Evolutionary conservation across 805 yeast genomes (phyloP).

Genomic region (Candida endomychidarum): DNA sequence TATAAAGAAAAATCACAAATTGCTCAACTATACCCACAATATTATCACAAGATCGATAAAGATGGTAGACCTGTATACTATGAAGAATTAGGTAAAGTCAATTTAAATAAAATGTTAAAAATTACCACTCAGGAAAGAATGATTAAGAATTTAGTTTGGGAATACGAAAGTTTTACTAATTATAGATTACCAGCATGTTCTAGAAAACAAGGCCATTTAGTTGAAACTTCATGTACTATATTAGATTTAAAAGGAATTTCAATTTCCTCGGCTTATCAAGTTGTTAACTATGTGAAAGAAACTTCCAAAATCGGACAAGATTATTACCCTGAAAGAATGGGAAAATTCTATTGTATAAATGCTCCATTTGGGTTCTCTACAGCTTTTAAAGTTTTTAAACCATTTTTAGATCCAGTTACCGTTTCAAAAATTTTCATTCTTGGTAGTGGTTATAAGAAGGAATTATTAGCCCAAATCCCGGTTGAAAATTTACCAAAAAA

Average conservation of each 20-base stretch:
- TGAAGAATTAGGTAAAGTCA: conserved; percentile 91
- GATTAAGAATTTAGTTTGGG: conserved; percentile 96
- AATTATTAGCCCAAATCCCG: conserved; percentile 88
- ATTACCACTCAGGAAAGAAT: conserved; percentile 94
- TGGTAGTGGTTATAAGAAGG: conserved; percentile 75
- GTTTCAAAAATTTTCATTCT: conserved; percentile 91
- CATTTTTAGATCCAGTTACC: conserved; percentile 95
- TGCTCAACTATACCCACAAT: conserved; percentile 90
- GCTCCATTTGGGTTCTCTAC: conserved; percentile 98
- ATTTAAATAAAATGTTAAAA: conserved; percentile 86
- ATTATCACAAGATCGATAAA: conserved; percentile 93
- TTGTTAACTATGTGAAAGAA: conserved; percentile 83
- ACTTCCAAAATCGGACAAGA: conserved; percentile 95
- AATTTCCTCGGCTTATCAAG: conserved; percentile 78
- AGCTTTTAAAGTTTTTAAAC: conserved; percentile 87
- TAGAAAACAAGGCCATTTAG: conserved; percentile 69
- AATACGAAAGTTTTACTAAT: conserved; percentile 85
- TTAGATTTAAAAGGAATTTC: conserved; percentile 95
- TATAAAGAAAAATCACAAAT: conserved; percentile 92
- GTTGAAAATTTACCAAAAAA: conserved; percentile 86
- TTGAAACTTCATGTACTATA: conserved; percentile 96
- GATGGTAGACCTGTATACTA: conserved; percentile 96
- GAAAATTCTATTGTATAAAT: conserved; percentile 91
- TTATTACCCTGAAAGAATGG: conserved; percentile 99
- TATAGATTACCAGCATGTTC: conserved; percentile 94